Conservation (phyloP, 1,284 basidiomycete species). For the Ganoderma multipileum region DNA sequence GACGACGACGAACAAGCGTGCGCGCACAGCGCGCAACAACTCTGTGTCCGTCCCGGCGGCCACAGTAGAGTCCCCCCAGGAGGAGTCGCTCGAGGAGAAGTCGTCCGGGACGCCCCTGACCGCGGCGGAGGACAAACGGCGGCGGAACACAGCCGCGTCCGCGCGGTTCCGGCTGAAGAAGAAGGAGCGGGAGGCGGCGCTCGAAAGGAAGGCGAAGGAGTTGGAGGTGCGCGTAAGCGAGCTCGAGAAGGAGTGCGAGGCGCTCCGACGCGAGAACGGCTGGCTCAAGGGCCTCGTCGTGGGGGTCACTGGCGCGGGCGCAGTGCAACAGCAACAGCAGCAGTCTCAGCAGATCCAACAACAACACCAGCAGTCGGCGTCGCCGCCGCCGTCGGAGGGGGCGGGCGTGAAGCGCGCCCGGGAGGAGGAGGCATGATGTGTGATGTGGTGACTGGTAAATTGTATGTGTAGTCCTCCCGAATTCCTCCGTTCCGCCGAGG, state of each 20-base stretch:
- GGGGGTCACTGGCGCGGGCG: slow-evolving; percentile 77
- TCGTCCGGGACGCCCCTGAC: slow-evolving; percentile 43
- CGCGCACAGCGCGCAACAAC: slow-evolving; percentile 56
- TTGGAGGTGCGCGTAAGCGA: slow-evolving; percentile 85
- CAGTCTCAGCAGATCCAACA: slow-evolving; percentile 21
- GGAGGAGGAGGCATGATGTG: slow-evolving; percentile 22
- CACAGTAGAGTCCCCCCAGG: slow-evolving; percentile 28
- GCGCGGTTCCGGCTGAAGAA: slow-evolving; percentile 99
- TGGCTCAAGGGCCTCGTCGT: slow-evolving; percentile 95
- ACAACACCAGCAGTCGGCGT: slow-evolving; percentile 6
- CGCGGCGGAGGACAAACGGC: slow-evolving; percentile 88
- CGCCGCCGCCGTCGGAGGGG: slow-evolving; percentile 9
- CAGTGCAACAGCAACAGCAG: slow-evolving; percentile 39
- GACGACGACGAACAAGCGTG: slow-evolving; percentile 54
- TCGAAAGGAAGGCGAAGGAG: slow-evolving; percentile 91
- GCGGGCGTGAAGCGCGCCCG: slow-evolving; percentile 25
- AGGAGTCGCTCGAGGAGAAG: slow-evolving; percentile 42
- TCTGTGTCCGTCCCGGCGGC: slow-evolving; percentile 46
- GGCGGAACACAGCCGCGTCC: slow-evolving; percentile 94
- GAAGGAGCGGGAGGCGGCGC: slow-evolving; percentile 95
- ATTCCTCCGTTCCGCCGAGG: not conserved
- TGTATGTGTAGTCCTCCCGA: not conserved
- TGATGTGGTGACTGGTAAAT: slow-evolving; percentile 4
- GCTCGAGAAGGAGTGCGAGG: slow-evolving; percentile 91
- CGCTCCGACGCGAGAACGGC: slow-evolving; percentile 90